phyloP scores from a whole-genome alignment of 2,329 filamentous ascomycete genomes.

The Colletotrichum tropicicola region DNA sequence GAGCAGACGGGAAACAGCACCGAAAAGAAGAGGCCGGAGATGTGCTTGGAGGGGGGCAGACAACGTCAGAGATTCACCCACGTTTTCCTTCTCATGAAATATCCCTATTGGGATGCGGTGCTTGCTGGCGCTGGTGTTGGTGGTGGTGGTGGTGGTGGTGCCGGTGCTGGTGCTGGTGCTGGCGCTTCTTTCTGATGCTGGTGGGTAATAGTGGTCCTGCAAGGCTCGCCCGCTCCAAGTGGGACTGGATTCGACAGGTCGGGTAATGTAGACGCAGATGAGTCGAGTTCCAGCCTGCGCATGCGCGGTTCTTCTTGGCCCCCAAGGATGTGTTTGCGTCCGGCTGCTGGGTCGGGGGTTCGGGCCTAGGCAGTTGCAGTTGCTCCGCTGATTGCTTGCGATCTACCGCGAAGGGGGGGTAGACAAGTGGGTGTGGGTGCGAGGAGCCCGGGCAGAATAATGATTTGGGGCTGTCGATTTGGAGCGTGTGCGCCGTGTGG shows the following conservation, averaged over 20 bases:
- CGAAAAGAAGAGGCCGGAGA: constrained; percentile 30
- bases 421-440: neutral
- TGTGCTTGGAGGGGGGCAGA: too few species aligned
- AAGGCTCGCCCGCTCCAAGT: too few species aligned
- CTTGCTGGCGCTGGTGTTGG: too few species aligned
- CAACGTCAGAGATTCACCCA: too few species aligned
- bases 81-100: too few species aligned
- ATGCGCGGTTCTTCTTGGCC: constrained; percentile 3
- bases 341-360: constrained; percentile 2
- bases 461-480: too few species aligned
- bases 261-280: neutral
- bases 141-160: neutral
- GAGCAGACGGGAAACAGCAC: neutral
- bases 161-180: too few species aligned
- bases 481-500: neutral
- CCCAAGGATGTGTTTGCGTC: constrained; percentile 13
- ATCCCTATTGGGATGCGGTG: too few species aligned
- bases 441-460: neutral
- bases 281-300: too few species aligned
- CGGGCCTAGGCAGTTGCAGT: neutral
- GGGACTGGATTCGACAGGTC: neutral
- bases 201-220: too few species aligned
- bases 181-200: too few species aligned
- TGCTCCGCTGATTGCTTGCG: constrained; percentile 12
- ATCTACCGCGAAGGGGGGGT: constrained; percentile 13